Base-by-base conservation (phyloP, 495 filamentous ascomycete species). In the Tuber borchii region DNA sequence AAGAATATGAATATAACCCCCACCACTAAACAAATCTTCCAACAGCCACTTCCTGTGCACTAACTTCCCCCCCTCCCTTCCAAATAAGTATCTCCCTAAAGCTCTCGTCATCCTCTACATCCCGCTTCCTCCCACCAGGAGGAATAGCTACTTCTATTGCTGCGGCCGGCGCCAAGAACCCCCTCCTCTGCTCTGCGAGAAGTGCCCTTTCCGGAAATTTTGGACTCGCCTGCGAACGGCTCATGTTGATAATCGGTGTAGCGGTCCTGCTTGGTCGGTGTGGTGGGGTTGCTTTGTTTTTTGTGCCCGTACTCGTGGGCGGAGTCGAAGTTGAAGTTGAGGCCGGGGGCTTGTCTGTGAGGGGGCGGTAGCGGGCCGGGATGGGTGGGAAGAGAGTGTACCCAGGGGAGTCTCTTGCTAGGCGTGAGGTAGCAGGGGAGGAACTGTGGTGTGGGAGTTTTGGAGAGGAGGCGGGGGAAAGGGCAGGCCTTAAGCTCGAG, bases 41-140 rank as follows among this genome's bases (percentile, higher is more conserved):
- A 61, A 61, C 51, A 61, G 14, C 51, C 10, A 12, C 26, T n/a
- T 61, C 56, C 56, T 34, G 56, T 0, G 56, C 56, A 65, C 56
- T 10, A 34, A 65, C 14, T 34, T 34, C 31, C 12, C 56, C 56
- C 14, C 65, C 77, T 34, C 68, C 78, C 31, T 79, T 79, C 78
- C 78, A 79, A 65, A 79, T 73, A 2, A 79, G 45, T 39, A 79
- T 79, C 31, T 79, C 78, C 78, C 69, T 79, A 20, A 79, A 79
- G 5, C 76, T 79, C 65, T 79, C 78, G 10, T 76, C 78, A 42
- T 79, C 77, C 9, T 39, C 76, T 44, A 48, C 68, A 17, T 79
- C 73, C 26, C 56, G 56, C 56, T 7, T 5, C 56, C 56, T 65
- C 56, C 31, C 56, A 5, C 46, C 51, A 12, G 78, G 78, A 12